Base-by-base conservation (phyloP, 2,329 filamentous ascomycete species). In the Colletotrichum sp. region DNA sequence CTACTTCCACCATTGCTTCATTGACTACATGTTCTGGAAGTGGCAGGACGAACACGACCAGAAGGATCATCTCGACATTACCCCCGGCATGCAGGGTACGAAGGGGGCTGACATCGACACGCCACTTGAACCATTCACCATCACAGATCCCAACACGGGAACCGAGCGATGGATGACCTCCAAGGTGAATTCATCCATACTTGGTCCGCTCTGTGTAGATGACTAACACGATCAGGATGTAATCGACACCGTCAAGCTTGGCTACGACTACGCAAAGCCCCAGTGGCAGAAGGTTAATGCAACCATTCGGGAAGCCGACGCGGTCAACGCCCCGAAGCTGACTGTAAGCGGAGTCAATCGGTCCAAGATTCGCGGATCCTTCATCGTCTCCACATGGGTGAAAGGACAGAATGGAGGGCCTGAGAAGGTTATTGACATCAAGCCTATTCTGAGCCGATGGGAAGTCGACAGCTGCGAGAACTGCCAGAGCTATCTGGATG, bases 1-100 rank as follows among this genome's bases (percentile, higher is more conserved):
- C 68, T 83, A 76, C 78, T 80, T 83, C 71, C 82, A 83, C 62
- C 82, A 83, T 71, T 78, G 73, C 75, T 83, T 82, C 68, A 76
- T 83, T 62, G 82, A 83, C 77, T 72, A 75, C 39, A 68, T 80
- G 9, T 83, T 83, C 71, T 82, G 82, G 81, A 63, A 60, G 8
- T 83, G 82, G 82, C 82, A 84, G 77, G 39, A 74, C 18, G 68
- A 69, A 6, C 48, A 81, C 48, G 30, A n/a, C 12, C 8, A 60
- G n/a, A 71, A 63, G 4, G 44, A 72, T 3, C 8, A 22, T 8
- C 67, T 76, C 15, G 73, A 71, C 8, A 72, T 79, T 32, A 34
- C 36, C 4, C 16, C 55, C 6, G 28, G n/a, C 36, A 28, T 80
- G 77, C 28, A 71, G 69, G 78, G 79, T 28, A 78, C 72, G 32